Conservation (phyloP, 352 stramenopile species). For the Phytopythium aichiense region DNA sequence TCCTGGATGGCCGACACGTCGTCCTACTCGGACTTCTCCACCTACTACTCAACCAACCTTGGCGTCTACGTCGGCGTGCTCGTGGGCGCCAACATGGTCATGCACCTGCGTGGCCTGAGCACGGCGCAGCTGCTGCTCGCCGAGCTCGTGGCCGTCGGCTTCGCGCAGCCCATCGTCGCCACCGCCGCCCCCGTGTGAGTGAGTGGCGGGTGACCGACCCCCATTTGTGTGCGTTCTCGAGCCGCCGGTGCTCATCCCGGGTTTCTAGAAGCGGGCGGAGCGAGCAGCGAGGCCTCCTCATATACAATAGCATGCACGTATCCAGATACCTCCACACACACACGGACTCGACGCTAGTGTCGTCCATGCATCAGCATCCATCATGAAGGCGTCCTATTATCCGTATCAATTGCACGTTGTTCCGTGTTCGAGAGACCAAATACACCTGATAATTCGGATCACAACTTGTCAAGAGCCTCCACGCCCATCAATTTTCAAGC, state of each 20-base stretch:
- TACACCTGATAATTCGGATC: neutral
- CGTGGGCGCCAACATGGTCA: conserved; percentile 46
- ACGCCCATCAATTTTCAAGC: neutral
- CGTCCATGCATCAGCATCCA: no score
- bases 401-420: neutral
- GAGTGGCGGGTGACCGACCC: no score
- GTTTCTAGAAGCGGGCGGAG: no score
- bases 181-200: neutral
- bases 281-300: no score
- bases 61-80: conserved; percentile 48
- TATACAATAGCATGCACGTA: no score
- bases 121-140: conserved; percentile 23
- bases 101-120: conserved; percentile 55
- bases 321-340: no score
- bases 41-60: conserved; percentile 34
- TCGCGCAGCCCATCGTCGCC: neutral
- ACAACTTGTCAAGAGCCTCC: neutral
- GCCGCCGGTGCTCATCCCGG: no score
- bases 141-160: conserved; percentile 24
- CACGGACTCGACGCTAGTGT: no score
- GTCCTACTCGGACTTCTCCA: conserved; percentile 13
- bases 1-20: conserved; percentile 4
- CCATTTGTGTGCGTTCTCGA: no score
- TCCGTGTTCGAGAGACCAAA: neutral
- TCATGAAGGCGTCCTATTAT: neutral